Base-by-base conservation (phyloP, 2,329 filamentous ascomycete genomes). In the Colletotrichum plurivorum region DNA sequence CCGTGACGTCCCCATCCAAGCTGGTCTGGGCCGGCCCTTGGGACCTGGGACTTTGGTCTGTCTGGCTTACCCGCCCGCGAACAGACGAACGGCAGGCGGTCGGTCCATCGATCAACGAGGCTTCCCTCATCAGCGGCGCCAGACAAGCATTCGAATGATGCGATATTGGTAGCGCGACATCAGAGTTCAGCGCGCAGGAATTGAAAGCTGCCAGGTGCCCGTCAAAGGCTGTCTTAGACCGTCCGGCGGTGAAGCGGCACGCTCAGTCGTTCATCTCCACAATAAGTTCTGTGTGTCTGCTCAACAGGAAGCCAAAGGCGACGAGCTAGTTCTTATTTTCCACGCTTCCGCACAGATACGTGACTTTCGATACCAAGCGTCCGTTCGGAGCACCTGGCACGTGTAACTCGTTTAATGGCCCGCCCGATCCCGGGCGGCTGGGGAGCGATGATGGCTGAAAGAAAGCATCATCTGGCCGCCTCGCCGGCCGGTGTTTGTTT, bases 241-340 rank as follows among this genome's bases (percentile, higher is more conserved):
- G 31, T 49, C 41, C 45, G 55, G 66, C 62, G 66, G 66, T 69
- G 66, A 69, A 66, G 61, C 66, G 54, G 62, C 48, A 60, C 49
- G 66, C 61, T 66, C 49, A 69, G 66, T 69, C 25, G 36, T 60
- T 69, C 66, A 69, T 69, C 62, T 69, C 61, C 66, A 66, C 66
- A 69, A 60, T 56, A 54, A 39, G 62, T 55, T 60, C 62, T 36
- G 66, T 60, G 66, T 49, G 43, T 55, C 51, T 51, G 53, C 56
- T 27, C 51, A 25, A 57, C 43, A 63, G 59, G 39, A 45, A 12
- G 22, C 60, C n/a, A 53, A 54, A 68, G 54, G 39, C 59, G 49
- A 46, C 27, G 39, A 39, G 46, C 25, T 39, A 36, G 45, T 65
- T 59, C 49, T 46, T 45, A 49, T 59, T 64, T 53, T 36, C 22